These are phyloP conservation scores for Talaromyces funiculosus DNA, from an alignment of 2,329 filamentous ascomycete genomes.

Conservation along the genomic window DNA sequence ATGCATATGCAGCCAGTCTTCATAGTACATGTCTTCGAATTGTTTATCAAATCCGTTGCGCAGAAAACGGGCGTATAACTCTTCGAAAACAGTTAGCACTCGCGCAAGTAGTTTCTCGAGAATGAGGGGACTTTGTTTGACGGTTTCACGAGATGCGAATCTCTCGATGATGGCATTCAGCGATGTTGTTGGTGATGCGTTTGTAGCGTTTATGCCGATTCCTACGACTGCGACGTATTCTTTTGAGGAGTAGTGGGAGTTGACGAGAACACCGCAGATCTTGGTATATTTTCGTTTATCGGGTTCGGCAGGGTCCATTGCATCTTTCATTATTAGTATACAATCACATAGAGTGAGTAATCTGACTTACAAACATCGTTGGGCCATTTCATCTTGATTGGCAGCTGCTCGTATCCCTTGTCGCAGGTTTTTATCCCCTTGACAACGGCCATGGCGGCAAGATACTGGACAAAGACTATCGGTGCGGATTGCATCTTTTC, in stretches of 20 bases:
- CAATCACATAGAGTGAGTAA: neutral
- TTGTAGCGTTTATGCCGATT: conserved; percentile 79
- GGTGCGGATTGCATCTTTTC: conserved; percentile 66
- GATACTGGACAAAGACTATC: conserved; percentile 89
- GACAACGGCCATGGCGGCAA: conserved; percentile 81
- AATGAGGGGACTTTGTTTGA: conserved; percentile 51
- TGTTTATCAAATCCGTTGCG: conserved; percentile 65
- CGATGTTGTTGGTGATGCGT: conserved; percentile 79
- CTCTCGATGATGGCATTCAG: conserved; percentile 63
- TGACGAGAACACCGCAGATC: conserved; percentile 87
- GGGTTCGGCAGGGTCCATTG: conserved; percentile 56
- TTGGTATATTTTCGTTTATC: conserved; percentile 63
- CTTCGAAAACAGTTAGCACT: conserved; percentile 72
- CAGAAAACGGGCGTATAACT: conserved; percentile 69
- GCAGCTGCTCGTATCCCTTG: conserved; percentile 65
- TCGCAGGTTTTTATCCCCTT: conserved; percentile 78
- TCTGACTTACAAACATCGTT: conserved; percentile 73
- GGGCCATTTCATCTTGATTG: conserved; percentile 91
- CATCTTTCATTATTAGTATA: conserved; percentile 43
- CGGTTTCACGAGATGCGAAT: conserved; percentile 33
- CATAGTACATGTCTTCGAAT: conserved; percentile 73
- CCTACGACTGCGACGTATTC: conserved; percentile 82
- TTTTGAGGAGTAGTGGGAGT: conserved; percentile 71
- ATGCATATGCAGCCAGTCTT: conserved; percentile 76
- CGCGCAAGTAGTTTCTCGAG: conserved; percentile 76